Percentiles rank a stretch among this genome's conserved stretches.
Conservation (phyloP, 2,329 filamentous ascomycete genomes). For the Mariannaea sp. region DNA sequence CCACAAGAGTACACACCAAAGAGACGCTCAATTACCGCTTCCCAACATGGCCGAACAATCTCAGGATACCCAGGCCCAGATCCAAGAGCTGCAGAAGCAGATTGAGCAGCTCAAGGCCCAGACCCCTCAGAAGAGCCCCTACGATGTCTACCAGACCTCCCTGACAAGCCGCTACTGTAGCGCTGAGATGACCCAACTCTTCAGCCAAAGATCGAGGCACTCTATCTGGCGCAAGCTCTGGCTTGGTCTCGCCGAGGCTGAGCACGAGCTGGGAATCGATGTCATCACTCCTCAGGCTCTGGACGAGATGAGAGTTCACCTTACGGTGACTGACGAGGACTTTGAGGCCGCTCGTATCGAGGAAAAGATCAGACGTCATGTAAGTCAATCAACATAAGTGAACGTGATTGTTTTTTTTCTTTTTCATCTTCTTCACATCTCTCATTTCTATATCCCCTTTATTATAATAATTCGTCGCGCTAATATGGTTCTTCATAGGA, state of each 20-base stretch:
- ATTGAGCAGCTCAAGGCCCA: too few relatives aligned
- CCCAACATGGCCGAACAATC: too few relatives aligned
- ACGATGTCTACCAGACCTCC: conserved; percentile 62
- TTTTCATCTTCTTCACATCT: too few relatives aligned
- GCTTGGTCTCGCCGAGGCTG: conserved; percentile 80
- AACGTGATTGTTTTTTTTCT: too few relatives aligned
- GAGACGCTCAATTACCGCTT: too few relatives aligned
- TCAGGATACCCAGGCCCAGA: too few relatives aligned
- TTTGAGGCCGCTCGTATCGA: conserved; percentile 77
- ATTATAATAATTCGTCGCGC: neutral
- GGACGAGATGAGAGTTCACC: conserved; percentile 73
- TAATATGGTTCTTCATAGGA: conserved; percentile 36
- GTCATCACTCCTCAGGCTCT: conserved; percentile 75
- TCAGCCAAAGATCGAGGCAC: conserved; percentile 67
- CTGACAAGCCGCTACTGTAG: conserved; percentile 75
- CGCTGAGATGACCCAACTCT: conserved; percentile 76
- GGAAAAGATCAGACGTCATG: conserved; percentile 72
- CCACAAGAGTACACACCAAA: too few relatives aligned
- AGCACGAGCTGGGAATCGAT: conserved; percentile 78
- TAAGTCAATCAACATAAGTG: conserved; percentile 5
- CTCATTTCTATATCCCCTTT: too few relatives aligned
- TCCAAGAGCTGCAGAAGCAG: too few relatives aligned
- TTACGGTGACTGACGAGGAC: conserved; percentile 76
- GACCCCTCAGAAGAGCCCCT: neutral
- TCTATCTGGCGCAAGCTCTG: conserved; percentile 63